Evolutionary conservation across 331 rosid genomes (phyloP), one percentile per base, ranked within the genome.

Genomic region (Pyracantha coccinea): DNA sequence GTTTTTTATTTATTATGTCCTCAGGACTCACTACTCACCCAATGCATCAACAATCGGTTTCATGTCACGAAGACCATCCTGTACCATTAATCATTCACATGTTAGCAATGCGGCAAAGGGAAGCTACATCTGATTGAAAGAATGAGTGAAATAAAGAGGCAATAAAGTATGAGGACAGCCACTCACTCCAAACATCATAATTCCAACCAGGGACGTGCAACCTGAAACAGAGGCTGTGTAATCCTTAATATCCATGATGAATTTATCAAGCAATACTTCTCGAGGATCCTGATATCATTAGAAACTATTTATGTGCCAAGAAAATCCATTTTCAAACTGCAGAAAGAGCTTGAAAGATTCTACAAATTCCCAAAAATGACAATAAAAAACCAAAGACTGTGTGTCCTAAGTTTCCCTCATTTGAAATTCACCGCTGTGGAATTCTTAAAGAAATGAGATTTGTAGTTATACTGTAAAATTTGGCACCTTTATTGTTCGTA

Each of bases 111-210:
- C 29, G 69, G 31, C 6, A 6, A 81, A 68, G 19, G 9, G 19
- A 20, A 50, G 28, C 77, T 29, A 23, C n/a, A 45, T 13, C 6
- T 53, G 28, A 47, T 19, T 29, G 28, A 17, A 33, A 19, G 4
- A 21, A 74, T 62, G 33, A 41, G 9, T 28, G 29, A 28, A 24
- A 15, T 6, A 3, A 24, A 33, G 4, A n/a, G 50, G 24, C 45
- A 73, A 76, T 10, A 13, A 53, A 58, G 58, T 3, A 69, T 25
- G 24, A 13, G 16, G 27, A 6, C 64, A 60, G n/a, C 10, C 52
- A 80, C 93, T 83, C 83, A 92, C 97, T 70, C 97, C 96, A 85
- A 92, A 88, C 81, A 92, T 62, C 52, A 92, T 80, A 69, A 92
- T 84, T 65, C 92, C 92, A 61, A 72, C 60, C 2, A 93, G 96